Evolutionary conservation across 2,329 filamentous ascomycete species (phyloP).

Genomic region (Monosporascus sp.): DNA sequence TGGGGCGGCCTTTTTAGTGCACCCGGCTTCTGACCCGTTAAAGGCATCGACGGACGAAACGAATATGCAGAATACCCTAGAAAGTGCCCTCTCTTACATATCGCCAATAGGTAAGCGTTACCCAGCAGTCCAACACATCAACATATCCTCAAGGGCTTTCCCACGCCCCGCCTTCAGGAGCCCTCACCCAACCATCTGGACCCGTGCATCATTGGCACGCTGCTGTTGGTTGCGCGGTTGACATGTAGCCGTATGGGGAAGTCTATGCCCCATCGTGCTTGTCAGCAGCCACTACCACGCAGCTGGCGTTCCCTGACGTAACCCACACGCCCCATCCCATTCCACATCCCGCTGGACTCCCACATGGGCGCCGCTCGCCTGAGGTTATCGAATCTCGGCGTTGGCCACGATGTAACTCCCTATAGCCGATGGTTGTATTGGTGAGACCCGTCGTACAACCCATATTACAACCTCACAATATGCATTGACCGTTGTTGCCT

Average conservation of each 20-base stretch:
- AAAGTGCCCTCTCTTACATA: slow-evolving; percentile 42
- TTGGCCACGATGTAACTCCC: neutral
- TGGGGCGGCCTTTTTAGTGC: neutral
- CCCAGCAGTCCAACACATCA: neutral
- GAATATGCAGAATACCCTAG: slow-evolving; percentile 39
- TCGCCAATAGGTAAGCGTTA: slow-evolving; percentile 49
- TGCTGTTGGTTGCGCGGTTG: slow-evolving; percentile 38
- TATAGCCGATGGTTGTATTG: neutral
- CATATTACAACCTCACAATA: neutral
- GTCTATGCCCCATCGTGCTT: slow-evolving; percentile 14
- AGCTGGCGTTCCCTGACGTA: slow-evolving; percentile 15
- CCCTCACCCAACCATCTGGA: slow-evolving; percentile 41
- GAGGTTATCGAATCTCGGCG: neutral
- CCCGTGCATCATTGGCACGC: slow-evolving; percentile 38
- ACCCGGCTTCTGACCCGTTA: slow-evolving; percentile 10
- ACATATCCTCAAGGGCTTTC: slow-evolving; percentile 6
- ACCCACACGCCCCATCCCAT: slow-evolving; percentile 10
- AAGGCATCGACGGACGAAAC: slow-evolving; percentile 32
- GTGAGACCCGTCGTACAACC: neutral
- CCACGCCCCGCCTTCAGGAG: slow-evolving; percentile 11
- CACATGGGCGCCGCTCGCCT: neutral
- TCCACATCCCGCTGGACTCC: slow-evolving; percentile 3
- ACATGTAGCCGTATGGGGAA: slow-evolving; percentile 27
- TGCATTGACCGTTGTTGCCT: neutral
- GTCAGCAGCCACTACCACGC: slow-evolving; percentile 20